Base-by-base conservation (phyloP, 2,329 filamentous ascomycete genomes). In the Stachybotrys chlorohalonatus region DNA sequence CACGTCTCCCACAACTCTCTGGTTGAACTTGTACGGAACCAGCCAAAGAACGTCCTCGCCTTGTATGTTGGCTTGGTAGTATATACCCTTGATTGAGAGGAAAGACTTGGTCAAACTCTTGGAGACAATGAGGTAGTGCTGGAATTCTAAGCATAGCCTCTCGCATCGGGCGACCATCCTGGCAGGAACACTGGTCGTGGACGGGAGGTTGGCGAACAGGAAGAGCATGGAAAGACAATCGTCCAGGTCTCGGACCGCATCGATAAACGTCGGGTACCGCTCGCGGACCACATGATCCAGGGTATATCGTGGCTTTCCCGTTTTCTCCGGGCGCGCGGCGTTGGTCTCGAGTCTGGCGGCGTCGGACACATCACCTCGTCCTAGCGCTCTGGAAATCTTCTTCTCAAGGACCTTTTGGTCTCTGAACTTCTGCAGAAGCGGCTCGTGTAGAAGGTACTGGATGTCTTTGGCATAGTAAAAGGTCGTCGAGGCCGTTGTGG, bases 11-110 rank as follows among this genome's bases (percentile, higher is more conserved):
- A 94, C 89, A 13, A 96, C 86, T 62, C 89, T 82, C 77, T 99
- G 94, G 67, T 97, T 96, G 74, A 99, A 99, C 71, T 90, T 90
- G 77, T 99, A 99, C 1, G 94, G 94, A 11, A 96, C 93, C 46
- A 99, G 80, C 94, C 94, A 99, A 61, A 97, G 79, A 52, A 99
- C 88, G 66, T 97, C 93, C 75, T 99, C 92, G 51, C 94, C 94
- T 71, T 96, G 90, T 58, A 99, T 95, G 52, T 87, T 96, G 30
- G 93, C 94, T 75, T 97, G 93, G 74, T 97, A 99, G 77, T 99
- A 99, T 66, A 99, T 97, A 58, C 94, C 94, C 80, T 99, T 99
- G 75, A 99, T 97, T 1, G 91, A 96, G 60, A 99, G 76, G 77
- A 99, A 99, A 0, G 92, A 96, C 76, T 96, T 97, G 67, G 90